Conservation (phyloP, 306 rosid genomes). For the Dryas octopetala region DNA sequence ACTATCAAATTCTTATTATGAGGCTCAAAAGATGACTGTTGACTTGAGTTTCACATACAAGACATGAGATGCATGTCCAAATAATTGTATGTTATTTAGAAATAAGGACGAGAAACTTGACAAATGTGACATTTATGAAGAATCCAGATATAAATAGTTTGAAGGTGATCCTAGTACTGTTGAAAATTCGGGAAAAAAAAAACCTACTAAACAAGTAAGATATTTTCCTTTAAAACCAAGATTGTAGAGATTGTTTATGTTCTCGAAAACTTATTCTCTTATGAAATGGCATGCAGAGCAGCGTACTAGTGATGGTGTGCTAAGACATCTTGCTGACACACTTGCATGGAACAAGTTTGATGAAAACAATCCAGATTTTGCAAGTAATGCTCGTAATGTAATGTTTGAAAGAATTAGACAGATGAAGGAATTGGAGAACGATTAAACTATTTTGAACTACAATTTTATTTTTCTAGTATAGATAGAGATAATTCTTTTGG, state of each 20-base stretch:
- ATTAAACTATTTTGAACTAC: no score
- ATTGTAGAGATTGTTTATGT: neutral
- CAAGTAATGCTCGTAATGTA: neutral
- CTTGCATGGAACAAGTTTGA: neutral
- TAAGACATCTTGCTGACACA: neutral
- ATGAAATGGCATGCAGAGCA: neutral
- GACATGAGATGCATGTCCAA: slow-evolving; percentile 8
- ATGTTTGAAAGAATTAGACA: no score
- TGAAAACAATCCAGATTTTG: neutral
- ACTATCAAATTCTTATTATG: neutral
- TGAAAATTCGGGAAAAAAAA: neutral
- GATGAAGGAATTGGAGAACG: no score
- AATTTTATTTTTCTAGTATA: no score
- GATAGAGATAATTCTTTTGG: no score
- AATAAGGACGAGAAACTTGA: neutral
- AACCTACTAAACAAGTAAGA: neutral
- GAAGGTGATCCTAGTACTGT: neutral
- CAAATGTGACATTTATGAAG: neutral
- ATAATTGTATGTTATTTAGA: neutral
- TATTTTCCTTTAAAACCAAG: slow-evolving; percentile 1
- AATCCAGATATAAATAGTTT: neutral
- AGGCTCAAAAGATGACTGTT: neutral
- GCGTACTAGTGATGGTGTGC: neutral
- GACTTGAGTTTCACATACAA: neutral
- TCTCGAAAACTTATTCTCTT: neutral